Conservation (phyloP, 1,139 yeast genomes). For the Kurtzmaniella natalensis region DNA sequence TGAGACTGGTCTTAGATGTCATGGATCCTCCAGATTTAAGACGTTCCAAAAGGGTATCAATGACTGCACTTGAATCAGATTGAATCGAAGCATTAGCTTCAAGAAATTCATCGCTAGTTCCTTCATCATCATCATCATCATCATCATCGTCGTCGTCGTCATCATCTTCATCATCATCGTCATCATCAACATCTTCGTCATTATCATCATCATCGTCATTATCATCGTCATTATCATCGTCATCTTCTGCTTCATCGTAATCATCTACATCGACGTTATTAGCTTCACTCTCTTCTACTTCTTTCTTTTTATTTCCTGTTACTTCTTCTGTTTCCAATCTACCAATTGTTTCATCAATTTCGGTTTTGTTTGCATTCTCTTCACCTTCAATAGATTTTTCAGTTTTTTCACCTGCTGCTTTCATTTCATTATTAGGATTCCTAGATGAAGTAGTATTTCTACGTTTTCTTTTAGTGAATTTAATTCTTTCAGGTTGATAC, state of each 20-base stretch:
- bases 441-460: background rate
- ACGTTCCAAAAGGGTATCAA: conserved; percentile 36
- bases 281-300: conserved; percentile 3
- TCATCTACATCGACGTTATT: background rate
- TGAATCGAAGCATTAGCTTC: conserved; percentile 3
- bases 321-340: background rate
- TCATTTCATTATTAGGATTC: background rate
- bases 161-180: conserved; percentile 11
- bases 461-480: conserved; percentile 6
- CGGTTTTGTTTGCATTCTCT: background rate
- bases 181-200: conserved; percentile 8
- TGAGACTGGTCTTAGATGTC: background rate
- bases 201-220: conserved; percentile 9
- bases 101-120: conserved; percentile 8
- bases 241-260: conserved; percentile 9
- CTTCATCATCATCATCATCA: conserved; percentile 15
- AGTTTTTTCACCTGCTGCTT: background rate
- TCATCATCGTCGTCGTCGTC: conserved; percentile 11
- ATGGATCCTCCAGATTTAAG: conserved; percentile 29
- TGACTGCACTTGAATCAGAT: conserved; percentile 22
- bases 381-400: background rate
- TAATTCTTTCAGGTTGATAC: conserved; percentile 1
- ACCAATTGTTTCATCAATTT: background rate
- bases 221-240: conserved; percentile 5
- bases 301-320: conserved; percentile 1